These are phyloP conservation scores for Solanum chacoense DNA, from an alignment of 305 asterid genomes.

Conservation along the genomic window DNA sequence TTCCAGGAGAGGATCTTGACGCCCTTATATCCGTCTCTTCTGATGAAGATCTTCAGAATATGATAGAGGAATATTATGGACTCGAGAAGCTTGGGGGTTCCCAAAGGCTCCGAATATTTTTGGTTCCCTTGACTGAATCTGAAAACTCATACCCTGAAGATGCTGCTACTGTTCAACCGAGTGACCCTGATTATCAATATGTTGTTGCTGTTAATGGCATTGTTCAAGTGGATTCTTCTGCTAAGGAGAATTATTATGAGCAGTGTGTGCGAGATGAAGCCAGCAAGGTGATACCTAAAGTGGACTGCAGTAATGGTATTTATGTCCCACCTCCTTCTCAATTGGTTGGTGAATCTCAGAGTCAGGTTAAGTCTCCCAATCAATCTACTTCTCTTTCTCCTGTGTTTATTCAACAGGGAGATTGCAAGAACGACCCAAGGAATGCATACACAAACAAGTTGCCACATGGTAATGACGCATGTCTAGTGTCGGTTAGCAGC, in stretches of 20 bases:
- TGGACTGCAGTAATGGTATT: slow-evolving; percentile 23
- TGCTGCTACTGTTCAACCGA: slow-evolving; percentile 26
- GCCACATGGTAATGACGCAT: slow-evolving; percentile 25
- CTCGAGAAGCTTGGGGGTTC: slow-evolving; percentile 36
- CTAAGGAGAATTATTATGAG: slow-evolving; percentile 20
- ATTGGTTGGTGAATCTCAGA: slow-evolving; percentile 17
- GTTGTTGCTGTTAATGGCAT: slow-evolving; percentile 64
- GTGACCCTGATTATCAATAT: slow-evolving; percentile 42
- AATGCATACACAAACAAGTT: slow-evolving; percentile 9
- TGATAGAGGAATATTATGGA: slow-evolving; percentile 57
- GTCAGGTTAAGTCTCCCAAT: slow-evolving; percentile 6
- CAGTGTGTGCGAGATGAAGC: slow-evolving; percentile 23
- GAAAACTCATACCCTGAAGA: slow-evolving; percentile 30
- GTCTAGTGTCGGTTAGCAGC: slow-evolving; percentile 16
- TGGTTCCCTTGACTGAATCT: slow-evolving; percentile 46
- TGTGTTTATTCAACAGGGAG: slow-evolving; percentile 22
- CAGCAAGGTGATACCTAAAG: slow-evolving; percentile 23
- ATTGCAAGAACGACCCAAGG: slow-evolving; percentile 18
- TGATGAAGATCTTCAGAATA: slow-evolving; percentile 59
- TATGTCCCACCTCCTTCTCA: slow-evolving; percentile 18
- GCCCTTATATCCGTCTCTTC: slow-evolving; percentile 69
- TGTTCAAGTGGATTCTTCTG: slow-evolving; percentile 28
- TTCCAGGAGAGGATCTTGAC: slow-evolving; percentile 65
- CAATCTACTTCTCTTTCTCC: slow-evolving; percentile 23
- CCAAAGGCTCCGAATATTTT: slow-evolving; percentile 51